Evolutionary conservation across 208 protist genomes (phyloP), one percentile per base, ranked within the genome.

Genomic region (Wallacemonas sp.): DNA sequence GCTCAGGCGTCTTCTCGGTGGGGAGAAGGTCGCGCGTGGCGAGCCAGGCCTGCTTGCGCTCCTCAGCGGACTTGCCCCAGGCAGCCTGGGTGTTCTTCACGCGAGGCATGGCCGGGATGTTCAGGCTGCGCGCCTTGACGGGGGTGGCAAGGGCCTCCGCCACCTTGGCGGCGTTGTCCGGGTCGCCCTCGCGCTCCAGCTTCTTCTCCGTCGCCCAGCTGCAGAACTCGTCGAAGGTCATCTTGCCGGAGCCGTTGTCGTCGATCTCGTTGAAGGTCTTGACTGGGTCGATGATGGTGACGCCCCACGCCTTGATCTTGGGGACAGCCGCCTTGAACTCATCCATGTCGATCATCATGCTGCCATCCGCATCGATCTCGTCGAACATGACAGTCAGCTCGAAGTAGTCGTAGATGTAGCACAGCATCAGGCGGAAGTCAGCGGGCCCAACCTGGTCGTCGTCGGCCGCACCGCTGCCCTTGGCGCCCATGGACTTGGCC

Each of bases 211-310:
- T 60, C 38, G 73, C 81, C 76, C 76, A 87, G 33, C 42, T 42
- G 36, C 66, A 61, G 55, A 88, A 83, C 73, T 89, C 82, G 52
- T 79, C 69, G 59, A 85, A 83, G 39, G 73, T 66, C 36, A 89
- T 71, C 52, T 69, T 52, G 22, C 82, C 82, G 41, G 71, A 64
- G 24, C 68, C 72, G 69, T 85, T 75, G 33, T 44, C 63, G 52
- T 89, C 82, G 41, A 89, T 66, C 61, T 68, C 63, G 42, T 79
- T 74, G 73, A 89, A 89, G 24, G 71, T 69, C 50, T 53, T 37
- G 5, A 63, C 63, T 1, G 71, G 57, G 54, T 85, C 65, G 19
- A 15, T 39, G 33, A 82, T 66, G 53, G 69, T 59, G 3, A 69
- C 50, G 30, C 79, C 79, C 75, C 76, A 86, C 36, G 48, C 21